These are phyloP conservation scores for Zasmidium cellare DNA, from an alignment of 2,329 filamentous ascomycete genomes.

Conservation along the genomic window DNA sequence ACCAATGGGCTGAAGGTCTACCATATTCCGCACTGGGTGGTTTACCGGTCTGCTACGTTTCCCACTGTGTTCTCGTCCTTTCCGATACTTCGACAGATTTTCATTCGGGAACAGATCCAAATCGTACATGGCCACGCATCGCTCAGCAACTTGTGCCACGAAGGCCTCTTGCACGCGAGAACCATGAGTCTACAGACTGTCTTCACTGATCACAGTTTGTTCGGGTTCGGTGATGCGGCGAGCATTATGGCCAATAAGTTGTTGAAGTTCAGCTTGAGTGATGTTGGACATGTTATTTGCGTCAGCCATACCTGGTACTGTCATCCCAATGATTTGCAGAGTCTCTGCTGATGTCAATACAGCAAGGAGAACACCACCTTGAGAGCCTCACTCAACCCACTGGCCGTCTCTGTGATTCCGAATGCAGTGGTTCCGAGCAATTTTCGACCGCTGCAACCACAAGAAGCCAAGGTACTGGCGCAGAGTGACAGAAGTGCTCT, in stretches of 20 bases:
- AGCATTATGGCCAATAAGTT: constrained; percentile 97
- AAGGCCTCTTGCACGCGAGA: constrained; percentile 88
- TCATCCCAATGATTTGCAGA: neutral
- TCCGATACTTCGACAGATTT: constrained; percentile 93
- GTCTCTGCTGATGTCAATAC: constrained; percentile 24
- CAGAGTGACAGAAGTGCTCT: constrained; percentile 30
- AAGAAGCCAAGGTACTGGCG: constrained; percentile 27
- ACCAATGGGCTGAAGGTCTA: constrained; percentile 99
- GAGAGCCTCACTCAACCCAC: constrained; percentile 86
- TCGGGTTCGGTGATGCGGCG: constrained; percentile 93
- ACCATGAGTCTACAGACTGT: constrained; percentile 96
- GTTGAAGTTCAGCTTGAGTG: constrained; percentile 91
- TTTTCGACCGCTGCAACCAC: constrained; percentile 70
- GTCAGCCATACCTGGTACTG: constrained; percentile 95
- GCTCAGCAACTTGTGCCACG: constrained; percentile 88
- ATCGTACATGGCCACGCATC: constrained; percentile 98
- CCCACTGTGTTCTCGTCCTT: constrained; percentile 99
- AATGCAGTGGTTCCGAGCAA: constrained; percentile 97
- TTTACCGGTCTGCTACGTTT: constrained; percentile 90
- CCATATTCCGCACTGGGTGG: constrained; percentile 92
- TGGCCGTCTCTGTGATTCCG: constrained; percentile 97
- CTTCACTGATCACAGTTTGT: constrained; percentile 95
- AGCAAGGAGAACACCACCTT: constrained; percentile 98
- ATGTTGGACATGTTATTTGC: constrained; percentile 97
- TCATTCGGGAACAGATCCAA: constrained; percentile 90